Conservation (phyloP, 2,329 filamentous ascomycete species). For the Talaromyces albobiverticillius region DNA sequence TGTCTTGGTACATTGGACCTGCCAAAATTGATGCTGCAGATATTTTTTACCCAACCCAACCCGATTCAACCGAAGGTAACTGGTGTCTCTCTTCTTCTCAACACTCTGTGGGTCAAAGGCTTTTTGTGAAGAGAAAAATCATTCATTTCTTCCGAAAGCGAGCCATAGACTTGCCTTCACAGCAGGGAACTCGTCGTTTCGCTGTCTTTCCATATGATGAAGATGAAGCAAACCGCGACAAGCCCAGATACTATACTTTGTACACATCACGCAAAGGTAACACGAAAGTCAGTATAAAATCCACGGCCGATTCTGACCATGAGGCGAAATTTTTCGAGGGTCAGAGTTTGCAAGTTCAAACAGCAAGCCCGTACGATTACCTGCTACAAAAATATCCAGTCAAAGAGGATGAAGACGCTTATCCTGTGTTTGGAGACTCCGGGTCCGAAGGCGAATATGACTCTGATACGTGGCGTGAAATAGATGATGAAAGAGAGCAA, state of each 20-base stretch:
- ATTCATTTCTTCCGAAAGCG: slow-evolving; percentile 26
- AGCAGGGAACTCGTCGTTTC: slow-evolving; percentile 19
- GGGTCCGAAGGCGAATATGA: slow-evolving; percentile 54
- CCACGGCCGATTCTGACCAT: slow-evolving; percentile 24
- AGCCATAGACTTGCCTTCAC: slow-evolving; percentile 21
- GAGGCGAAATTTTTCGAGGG: background rate
- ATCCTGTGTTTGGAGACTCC: slow-evolving; percentile 58
- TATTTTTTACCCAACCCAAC: slow-evolving; percentile 41
- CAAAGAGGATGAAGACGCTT: slow-evolving; percentile 40
- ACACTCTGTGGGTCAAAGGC: slow-evolving; percentile 23
- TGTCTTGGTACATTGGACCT: slow-evolving; percentile 38
- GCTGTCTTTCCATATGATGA: slow-evolving; percentile 29
- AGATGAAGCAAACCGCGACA: slow-evolving; percentile 11
- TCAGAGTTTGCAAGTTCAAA: background rate
- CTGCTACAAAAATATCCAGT: slow-evolving; percentile 43
- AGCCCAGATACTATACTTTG: slow-evolving; percentile 26
- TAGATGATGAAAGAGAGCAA: slow-evolving; percentile 52
- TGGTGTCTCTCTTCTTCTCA: slow-evolving; percentile 23
- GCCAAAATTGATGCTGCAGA: slow-evolving; percentile 36
- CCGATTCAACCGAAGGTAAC: slow-evolving; percentile 24
- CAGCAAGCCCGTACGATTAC: slow-evolving; percentile 26
- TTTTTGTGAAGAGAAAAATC: slow-evolving; percentile 31
- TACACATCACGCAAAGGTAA: slow-evolving; percentile 25
- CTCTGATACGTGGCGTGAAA: slow-evolving; percentile 59
- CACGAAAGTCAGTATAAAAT: slow-evolving; percentile 26